phyloP scores from a whole-genome alignment of 129 eudicot genomes.

The Flaveria brownii region DNA sequence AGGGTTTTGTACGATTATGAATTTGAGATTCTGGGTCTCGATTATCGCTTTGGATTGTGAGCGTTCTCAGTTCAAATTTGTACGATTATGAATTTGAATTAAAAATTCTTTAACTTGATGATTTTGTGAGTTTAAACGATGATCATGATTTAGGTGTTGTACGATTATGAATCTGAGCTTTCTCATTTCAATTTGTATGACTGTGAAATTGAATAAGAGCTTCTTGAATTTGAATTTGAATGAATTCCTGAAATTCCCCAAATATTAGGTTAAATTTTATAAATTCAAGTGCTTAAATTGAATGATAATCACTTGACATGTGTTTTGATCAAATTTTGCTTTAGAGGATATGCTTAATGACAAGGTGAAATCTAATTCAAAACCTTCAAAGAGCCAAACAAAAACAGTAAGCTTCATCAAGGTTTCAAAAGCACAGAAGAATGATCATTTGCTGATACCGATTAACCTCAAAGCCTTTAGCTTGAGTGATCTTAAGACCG shows the following conservation, averaged over 20 bases:
- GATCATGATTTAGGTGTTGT: too few relatives aligned
- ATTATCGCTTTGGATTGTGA: too few relatives aligned
- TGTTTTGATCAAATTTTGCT: neutral
- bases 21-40: neutral
- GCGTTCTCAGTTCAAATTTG: too few relatives aligned
- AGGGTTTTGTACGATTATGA: neutral
- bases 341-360: conserved; percentile 44
- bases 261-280: neutral
- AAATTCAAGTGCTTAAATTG: neutral
- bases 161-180: neutral
- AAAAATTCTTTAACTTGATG: too few relatives aligned
- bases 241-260: neutral
- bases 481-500: conserved; percentile 53
- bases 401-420: conserved; percentile 42
- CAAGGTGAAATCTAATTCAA: conserved; percentile 26
- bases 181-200: neutral
- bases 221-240: neutral
- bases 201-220: neutral
- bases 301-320: neutral
- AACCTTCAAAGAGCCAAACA: conserved; percentile 27
- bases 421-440: conserved; percentile 32
- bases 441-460: conserved; percentile 32
- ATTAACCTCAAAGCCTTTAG: conserved; percentile 54
- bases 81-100: too few relatives aligned
- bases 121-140: too few relatives aligned